A percentile compares a stretch with the other conserved stretches of the same genome.
Evolutionary conservation across 306 rosid genomes (phyloP).

Genomic region (Prosopis cineraria): DNA sequence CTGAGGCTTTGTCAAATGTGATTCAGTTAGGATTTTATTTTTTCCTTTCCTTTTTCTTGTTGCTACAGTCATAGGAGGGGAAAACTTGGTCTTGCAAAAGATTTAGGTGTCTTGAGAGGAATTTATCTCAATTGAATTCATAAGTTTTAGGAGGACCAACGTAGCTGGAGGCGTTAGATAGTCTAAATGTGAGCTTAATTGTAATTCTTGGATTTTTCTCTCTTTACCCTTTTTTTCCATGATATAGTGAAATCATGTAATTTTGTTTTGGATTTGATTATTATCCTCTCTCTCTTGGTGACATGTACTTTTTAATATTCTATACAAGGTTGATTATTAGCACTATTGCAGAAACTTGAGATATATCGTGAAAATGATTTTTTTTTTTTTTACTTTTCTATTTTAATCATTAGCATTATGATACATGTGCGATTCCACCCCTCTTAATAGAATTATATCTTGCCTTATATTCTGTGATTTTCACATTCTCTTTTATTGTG

Average conservation of each 20-base stretch:
- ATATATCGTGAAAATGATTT: conserved; percentile 6
- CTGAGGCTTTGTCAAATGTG: conserved; percentile 16
- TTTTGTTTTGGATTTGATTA: conserved; percentile 16
- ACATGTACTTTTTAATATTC: conserved; percentile 16
- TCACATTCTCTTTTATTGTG: conserved; percentile 5
- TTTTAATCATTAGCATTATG: neutral
- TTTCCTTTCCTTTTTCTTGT: conserved; percentile 17
- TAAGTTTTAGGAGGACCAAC: conserved; percentile 3
- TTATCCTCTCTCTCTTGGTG: conserved; percentile 4
- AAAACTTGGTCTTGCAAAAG: conserved; percentile 14
- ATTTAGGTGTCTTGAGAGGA: conserved; percentile 7
- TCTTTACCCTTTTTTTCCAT: conserved; percentile 15
- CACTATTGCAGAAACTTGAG: conserved; percentile 21
- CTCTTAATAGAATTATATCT: neutral
- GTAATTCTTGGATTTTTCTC: conserved; percentile 18
- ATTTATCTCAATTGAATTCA: conserved; percentile 9
- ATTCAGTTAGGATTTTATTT: neutral
- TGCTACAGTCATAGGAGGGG: conserved; percentile 5
- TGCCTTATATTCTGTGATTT: conserved; percentile 16
- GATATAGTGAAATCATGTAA: conserved; percentile 11
- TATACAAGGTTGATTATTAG: conserved; percentile 15
- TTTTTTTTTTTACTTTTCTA: conserved; percentile 19
- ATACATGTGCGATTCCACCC: neutral
- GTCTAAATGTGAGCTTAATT: neutral
- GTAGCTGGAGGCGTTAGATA: neutral